Evolutionary conservation across 2,329 filamentous ascomycete genomes (phyloP).

Genomic region (Fusarium sp.): DNA sequence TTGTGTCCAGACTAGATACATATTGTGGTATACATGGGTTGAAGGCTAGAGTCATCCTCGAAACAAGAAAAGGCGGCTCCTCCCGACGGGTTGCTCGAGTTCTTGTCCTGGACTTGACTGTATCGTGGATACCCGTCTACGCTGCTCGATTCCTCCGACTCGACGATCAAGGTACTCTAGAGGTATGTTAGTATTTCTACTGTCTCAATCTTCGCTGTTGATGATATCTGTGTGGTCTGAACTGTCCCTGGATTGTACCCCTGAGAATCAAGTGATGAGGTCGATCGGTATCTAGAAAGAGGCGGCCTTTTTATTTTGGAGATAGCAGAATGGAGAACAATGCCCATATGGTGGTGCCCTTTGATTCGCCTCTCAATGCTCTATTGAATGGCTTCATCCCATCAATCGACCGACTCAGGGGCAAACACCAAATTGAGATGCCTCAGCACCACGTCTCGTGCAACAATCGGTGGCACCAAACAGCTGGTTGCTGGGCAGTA

Average conservation of each 20-base stretch:
- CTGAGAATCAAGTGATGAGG: background rate
- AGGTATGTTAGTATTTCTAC: background rate
- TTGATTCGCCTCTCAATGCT: background rate
- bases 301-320: background rate
- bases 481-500: slow-evolving; percentile 26
- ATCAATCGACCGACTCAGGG: slow-evolving; percentile 11
- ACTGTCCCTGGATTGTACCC: background rate
- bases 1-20: background rate
- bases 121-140: slow-evolving; percentile 4
- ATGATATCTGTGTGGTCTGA: background rate
- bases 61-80: slow-evolving; percentile 11
- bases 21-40: background rate
- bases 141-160: too few relatives aligned
- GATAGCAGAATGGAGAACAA: background rate
- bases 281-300: too few relatives aligned
- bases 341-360: background rate
- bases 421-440: slow-evolving; percentile 33
- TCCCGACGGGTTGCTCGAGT: slow-evolving; percentile 1
- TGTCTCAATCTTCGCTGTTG: background rate
- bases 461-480: slow-evolving; percentile 37
- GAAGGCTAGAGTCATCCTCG: background rate
- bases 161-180: too few relatives aligned
- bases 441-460: slow-evolving; percentile 34
- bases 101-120: background rate
- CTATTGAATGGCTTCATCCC: slow-evolving; percentile 9